Conservation (phyloP, 305 asterid species). For the Fraxinus paxiana region DNA sequence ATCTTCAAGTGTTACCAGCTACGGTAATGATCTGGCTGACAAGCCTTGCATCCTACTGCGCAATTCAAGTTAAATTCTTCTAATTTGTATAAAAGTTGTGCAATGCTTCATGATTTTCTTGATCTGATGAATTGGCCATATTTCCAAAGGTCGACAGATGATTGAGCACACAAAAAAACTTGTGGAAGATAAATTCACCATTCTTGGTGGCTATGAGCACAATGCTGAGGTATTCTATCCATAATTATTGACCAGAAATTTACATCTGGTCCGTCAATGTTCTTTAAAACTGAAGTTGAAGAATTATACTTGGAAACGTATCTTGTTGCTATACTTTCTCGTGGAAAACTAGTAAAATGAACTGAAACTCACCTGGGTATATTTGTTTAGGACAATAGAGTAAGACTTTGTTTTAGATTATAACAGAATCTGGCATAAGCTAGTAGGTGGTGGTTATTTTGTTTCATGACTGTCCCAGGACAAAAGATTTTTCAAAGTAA, state of each 20-base stretch:
- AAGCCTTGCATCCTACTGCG: conserved; percentile 10
- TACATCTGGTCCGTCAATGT: conserved; percentile 19
- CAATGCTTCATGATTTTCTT: conserved; percentile 25
- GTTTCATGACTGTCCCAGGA: background rate
- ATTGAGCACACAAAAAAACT: conserved; percentile 94
- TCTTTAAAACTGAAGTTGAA: conserved; percentile 1
- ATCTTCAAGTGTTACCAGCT: conserved; percentile 99
- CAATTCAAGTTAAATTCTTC: conserved; percentile 10
- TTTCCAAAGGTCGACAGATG: conserved; percentile 86
- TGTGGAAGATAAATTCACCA: conserved; percentile 87
- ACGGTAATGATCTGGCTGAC: conserved; percentile 53
- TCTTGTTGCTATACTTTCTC: conserved; percentile 8
- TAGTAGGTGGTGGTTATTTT: background rate
- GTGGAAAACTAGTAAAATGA: background rate
- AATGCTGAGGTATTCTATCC: conserved; percentile 68
- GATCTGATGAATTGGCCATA: conserved; percentile 23
- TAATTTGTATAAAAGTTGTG: background rate
- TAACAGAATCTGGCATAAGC: conserved; percentile 1
- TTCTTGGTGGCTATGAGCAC: conserved; percentile 81
- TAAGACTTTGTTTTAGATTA: background rate
- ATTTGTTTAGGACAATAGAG: background rate
- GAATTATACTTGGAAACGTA: background rate
- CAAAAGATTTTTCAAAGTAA: background rate
- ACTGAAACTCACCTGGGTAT: background rate
- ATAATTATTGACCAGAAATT: conserved; percentile 31